A percentile compares a stretch with the other conserved stretches of the same genome.
phyloP scores from a whole-genome alignment of 2,329 filamentous ascomycete species.

The Ramularia endophylla region DNA sequence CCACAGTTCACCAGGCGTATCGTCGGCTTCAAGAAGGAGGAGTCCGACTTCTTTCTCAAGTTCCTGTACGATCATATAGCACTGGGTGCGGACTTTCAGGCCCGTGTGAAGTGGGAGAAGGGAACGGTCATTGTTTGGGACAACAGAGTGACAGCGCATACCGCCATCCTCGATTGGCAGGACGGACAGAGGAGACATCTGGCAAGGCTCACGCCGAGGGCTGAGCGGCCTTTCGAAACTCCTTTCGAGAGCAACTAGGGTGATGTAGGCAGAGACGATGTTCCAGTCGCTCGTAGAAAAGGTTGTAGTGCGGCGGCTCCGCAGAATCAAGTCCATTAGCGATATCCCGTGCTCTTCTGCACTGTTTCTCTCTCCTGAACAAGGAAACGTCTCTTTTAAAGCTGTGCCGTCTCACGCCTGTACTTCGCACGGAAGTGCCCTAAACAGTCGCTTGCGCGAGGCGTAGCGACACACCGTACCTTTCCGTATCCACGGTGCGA shows the following conservation, averaged over 20 bases:
- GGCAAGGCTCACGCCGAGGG: slow-evolving; percentile 76
- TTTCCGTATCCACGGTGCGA: too few species aligned
- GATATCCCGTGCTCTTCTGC: too few species aligned
- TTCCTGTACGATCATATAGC: slow-evolving; percentile 73
- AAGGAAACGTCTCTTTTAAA: too few species aligned
- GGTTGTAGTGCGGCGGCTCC: too few species aligned
- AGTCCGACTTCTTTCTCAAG: slow-evolving; percentile 70
- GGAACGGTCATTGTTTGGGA: slow-evolving; percentile 21
- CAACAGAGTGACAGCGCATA: slow-evolving; percentile 45
- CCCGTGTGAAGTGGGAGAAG: slow-evolving; percentile 46
- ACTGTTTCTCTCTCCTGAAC: too few species aligned
- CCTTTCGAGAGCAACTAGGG: slow-evolving; percentile 30
- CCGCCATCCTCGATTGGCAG: slow-evolving; percentile 76
- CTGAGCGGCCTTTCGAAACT: slow-evolving; percentile 69
- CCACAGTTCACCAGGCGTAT: slow-evolving; percentile 79
- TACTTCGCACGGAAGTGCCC: too few species aligned
- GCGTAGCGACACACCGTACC: too few species aligned
- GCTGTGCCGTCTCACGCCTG: too few species aligned
- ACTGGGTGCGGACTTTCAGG: slow-evolving; percentile 65
- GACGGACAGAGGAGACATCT: slow-evolving; percentile 71
- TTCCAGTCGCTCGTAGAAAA: neutral
- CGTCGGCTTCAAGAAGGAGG: slow-evolving; percentile 78
- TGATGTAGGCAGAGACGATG: neutral
- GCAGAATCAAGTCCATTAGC: too few species aligned
- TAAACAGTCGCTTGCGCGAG: too few species aligned